A percentile compares a stretch with the other conserved stretches of the same genome.
Evolutionary conservation across 306 rosid genomes (phyloP).

Genomic region (Fragaria nilgerrensis): DNA sequence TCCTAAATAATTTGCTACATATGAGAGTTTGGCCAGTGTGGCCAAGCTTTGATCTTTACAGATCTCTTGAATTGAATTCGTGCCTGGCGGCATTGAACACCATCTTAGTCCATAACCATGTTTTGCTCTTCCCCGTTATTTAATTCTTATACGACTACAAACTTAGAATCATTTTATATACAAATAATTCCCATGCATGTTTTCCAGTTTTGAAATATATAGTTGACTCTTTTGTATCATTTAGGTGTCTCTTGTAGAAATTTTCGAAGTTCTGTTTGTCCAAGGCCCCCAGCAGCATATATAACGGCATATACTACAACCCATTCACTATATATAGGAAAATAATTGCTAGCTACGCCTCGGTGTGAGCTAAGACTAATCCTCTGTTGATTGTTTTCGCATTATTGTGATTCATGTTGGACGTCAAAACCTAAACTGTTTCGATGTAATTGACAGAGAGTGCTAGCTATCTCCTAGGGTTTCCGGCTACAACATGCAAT

Average conservation of each 20-base stretch:
- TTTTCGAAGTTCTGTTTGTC: background rate
- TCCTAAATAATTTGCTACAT: background rate
- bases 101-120: background rate
- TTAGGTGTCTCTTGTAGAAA: background rate
- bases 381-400: background rate
- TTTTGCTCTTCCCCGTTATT: background rate
- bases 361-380: background rate
- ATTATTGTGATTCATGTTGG: background rate
- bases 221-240: background rate
- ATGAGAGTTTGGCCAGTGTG: background rate
- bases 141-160: background rate
- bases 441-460: background rate
- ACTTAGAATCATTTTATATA: background rate
- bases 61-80: background rate
- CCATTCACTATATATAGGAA: background rate
- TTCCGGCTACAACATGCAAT: background rate
- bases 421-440: background rate
- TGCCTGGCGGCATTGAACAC: background rate
- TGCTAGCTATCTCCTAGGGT: background rate
- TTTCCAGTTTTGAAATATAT: constrained; percentile 6
- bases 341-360: background rate
- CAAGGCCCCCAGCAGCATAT: background rate
- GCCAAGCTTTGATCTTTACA: background rate
- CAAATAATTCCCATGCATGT: background rate
- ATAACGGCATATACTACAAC: background rate